Percentiles rank a stretch among this genome's conserved stretches.
Conservation (phyloP, 2,329 filamentous ascomycete genomes). For the Epichloe bromicola region DNA sequence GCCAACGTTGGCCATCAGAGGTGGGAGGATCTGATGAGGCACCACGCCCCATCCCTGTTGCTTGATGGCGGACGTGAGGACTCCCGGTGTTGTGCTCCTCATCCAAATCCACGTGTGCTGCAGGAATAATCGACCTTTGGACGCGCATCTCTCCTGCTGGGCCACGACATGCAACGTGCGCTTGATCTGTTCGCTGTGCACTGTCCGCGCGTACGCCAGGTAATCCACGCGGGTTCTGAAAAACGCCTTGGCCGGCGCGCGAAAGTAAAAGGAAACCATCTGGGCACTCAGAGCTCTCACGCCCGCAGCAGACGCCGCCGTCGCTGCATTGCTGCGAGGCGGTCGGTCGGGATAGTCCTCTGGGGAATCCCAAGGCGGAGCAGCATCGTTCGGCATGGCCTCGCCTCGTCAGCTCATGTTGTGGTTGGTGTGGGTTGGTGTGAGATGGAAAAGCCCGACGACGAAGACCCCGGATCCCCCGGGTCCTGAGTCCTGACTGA, state of each 20-base stretch:
- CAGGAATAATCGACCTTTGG: constrained; percentile 19
- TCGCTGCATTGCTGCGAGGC: constrained; percentile 41
- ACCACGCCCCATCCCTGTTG: constrained; percentile 64
- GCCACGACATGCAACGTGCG: constrained; percentile 23
- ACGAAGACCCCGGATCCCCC: too few relatives aligned
- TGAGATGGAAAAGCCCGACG: too few relatives aligned
- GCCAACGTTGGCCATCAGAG: constrained; percentile 59
- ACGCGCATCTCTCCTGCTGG: constrained; percentile 20
- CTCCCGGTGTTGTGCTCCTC: constrained; percentile 54
- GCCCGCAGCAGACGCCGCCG: constrained; percentile 71
- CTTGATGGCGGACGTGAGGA: constrained; percentile 53
- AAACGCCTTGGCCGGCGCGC: constrained; percentile 83
- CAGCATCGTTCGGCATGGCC: constrained; percentile 21
- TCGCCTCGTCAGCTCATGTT: constrained; percentile 19
- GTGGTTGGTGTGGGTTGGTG: too few relatives aligned
- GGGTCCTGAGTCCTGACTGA: too few relatives aligned
- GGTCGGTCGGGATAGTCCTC: constrained; percentile 32
- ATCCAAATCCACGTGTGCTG: constrained; percentile 35
- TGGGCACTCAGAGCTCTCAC: constrained; percentile 75
- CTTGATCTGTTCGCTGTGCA: constrained; percentile 34
- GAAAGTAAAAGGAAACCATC: constrained; percentile 80
- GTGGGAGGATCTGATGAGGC: constrained; percentile 64
- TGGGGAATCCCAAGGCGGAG: constrained; percentile 16
- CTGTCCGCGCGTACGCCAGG: constrained; percentile 41
- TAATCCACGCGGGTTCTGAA: constrained; percentile 86